Evolutionary conservation across 257 asterid species (phyloP), one percentile per base, ranked within the genome.

Genomic region (Nemophila menziesii): DNA sequence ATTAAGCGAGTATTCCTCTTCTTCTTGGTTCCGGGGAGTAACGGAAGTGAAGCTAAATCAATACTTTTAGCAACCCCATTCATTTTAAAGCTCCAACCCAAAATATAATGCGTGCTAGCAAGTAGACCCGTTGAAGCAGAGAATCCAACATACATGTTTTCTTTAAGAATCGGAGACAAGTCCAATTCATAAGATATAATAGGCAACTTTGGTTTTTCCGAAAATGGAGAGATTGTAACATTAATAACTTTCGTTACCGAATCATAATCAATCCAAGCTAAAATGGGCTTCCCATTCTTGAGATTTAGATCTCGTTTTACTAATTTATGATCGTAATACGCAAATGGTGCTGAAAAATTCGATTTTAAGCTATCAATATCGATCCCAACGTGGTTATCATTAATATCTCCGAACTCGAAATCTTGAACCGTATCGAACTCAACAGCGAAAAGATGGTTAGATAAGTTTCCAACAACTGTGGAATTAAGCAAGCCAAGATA

Each of bases 31-130:
- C 55, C 60, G 3, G 64, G 68, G 18, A 61, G 16, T 12, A 60
- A 56, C 13, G 90, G 89, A 12, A 77, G 72, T 11, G 70, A 54
- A 46, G 26, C 48, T 49, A 69, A 49, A 58, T 83, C 64, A 14
- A 84, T 45, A 0, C 52, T 18, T 21, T 51, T 39, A 9, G 86
- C 54, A 39, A 51, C 60, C 4, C 92, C 92, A 20, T 53, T 74
- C 34, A 77, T 33, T 34, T 61, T 68, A 50, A 80, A 84, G 66
- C 86, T 80, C 95, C 95, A 84, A 2, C 90, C 95, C n/a, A 77
- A n/a, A 3, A 84, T 16, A 38, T 77, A 72, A 56, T 84, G 95
- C 8, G 83, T 46, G 47, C 86, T 70, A 4, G 80, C 78, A 3
- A 74, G 67, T 56, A 67, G 21, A n/a, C 86, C 89, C 0, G 86